Evolutionary conservation across 2,329 filamentous ascomycete species (phyloP), one percentile per base, ranked within the genome.

Genomic region (Coleophoma crateriformis): DNA sequence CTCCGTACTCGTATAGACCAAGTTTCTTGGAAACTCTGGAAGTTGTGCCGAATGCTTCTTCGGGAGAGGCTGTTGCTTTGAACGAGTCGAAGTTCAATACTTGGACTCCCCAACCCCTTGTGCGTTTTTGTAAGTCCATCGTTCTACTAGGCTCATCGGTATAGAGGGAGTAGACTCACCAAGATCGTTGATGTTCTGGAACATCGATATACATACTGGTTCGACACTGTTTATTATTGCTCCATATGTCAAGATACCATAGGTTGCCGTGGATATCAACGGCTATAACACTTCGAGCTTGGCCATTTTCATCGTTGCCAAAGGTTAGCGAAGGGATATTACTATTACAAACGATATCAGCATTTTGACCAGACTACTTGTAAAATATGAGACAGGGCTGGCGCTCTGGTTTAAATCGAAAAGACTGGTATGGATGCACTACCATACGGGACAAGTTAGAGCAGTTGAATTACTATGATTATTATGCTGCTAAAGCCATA

Each of bases 301-400:
- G 47, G 13, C 54, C 58, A 37, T 50, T 19, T 1, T 40, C 13
- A 42, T 58, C 48, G 43, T 53, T 56, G 3, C 51, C 49, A 42
- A 65, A 65, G 19, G 57, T 51, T 12, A 66, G 45, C 2, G 57
- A 58, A 1, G 64, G 64, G n/a, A 66, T 57, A 37, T 66, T 65
- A 4, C 27, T 27, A 27, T 27, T 7, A 27, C 27, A 27, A 27
- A 27, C 27, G 5, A 27, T 27, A 27, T 27, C 27, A 27, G 27
- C 6, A 27, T 27, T 10, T 7, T 27, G 27, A 27, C 8, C 5
- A 7, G 27, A 27, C 27, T 27, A 27, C 7, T 27, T 27, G 27
- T 27, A 10, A 27, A 27, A 27, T 4, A 27, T 27, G 27, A 27
- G 27, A 27, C 3, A 2, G 27, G 27, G 8, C 8, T 27, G 5